Conservation (phyloP, 139 green algal genomes). For the Spirogloea muscicola region DNA sequence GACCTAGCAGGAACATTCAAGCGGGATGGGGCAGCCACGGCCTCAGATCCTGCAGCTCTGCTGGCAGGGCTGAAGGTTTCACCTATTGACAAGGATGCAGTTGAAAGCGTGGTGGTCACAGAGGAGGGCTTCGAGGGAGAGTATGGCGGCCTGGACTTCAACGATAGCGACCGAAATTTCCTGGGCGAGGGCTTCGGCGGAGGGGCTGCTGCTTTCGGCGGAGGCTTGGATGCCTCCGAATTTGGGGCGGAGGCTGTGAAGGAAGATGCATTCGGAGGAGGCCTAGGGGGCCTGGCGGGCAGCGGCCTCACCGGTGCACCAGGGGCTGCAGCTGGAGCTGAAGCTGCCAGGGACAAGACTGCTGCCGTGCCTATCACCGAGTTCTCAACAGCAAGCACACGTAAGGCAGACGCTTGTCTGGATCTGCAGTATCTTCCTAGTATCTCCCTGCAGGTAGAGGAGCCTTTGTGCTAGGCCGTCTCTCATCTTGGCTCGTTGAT, state of each 20-base stretch:
- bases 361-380: too few species aligned
- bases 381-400: too few species aligned
- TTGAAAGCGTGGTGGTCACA: neutral
- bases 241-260: conserved; percentile 34
- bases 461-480: neutral
- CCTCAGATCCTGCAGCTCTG: neutral
- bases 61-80: conserved; percentile 7
- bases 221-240: conserved; percentile 28
- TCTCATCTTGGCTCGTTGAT: too few species aligned
- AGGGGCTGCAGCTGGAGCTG: neutral
- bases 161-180: conserved; percentile 18
- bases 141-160: conserved; percentile 26
- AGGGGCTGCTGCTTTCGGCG: conserved; percentile 13
- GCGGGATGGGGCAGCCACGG: too few species aligned
- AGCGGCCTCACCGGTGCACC: conserved; percentile 1
- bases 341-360: neutral
- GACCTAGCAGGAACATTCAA: too few species aligned
- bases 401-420: too few species aligned
- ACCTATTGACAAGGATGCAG: neutral
- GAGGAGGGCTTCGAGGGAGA: conserved; percentile 36
- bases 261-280: conserved; percentile 25
- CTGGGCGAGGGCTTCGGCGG: conserved; percentile 9
- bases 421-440: too few species aligned
- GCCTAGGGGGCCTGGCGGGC: conserved; percentile 5
- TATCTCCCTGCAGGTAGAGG: neutral